phyloP scores from a whole-genome alignment of 73 alveolate genomes.

The Paramecium primaurelia region DNA sequence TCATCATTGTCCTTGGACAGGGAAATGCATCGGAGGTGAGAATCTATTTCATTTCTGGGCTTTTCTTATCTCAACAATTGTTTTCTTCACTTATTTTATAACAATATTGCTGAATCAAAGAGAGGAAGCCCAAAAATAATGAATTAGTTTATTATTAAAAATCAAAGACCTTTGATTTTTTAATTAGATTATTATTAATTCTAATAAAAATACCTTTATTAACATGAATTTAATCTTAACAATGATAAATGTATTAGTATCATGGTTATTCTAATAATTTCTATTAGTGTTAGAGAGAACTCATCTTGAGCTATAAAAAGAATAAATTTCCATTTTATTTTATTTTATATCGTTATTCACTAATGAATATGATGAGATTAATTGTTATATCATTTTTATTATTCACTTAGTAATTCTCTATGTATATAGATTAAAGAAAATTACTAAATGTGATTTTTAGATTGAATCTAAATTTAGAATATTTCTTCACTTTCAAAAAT shows the following conservation, averaged over 20 bases:
- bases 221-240: not conserved
- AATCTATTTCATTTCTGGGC: conserved; percentile 60
- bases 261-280: not conserved
- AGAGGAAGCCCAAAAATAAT: not conserved
- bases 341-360: not conserved
- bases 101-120: not conserved
- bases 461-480: not conserved
- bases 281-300: not conserved
- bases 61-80: conserved; percentile 52
- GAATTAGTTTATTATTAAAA: not conserved
- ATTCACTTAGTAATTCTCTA: not conserved
- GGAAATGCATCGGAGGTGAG: conserved; percentile 81
- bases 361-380: too few relatives aligned
- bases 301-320: not conserved
- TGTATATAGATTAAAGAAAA: too few relatives aligned
- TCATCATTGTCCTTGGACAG: conserved; percentile 93
- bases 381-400: too few relatives aligned
- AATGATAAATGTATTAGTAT: not conserved
- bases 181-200: not conserved
- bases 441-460: not conserved
- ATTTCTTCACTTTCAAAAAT: not conserved
- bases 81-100: conserved; percentile 34
- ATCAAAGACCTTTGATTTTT: not conserved
- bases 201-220: not conserved
- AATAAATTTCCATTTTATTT: too few relatives aligned